A percentile compares a stretch with the other conserved stretches of the same genome.
Evolutionary conservation across 257 asterid species (phyloP).

Genomic region (Jacaranda mimosifolia): DNA sequence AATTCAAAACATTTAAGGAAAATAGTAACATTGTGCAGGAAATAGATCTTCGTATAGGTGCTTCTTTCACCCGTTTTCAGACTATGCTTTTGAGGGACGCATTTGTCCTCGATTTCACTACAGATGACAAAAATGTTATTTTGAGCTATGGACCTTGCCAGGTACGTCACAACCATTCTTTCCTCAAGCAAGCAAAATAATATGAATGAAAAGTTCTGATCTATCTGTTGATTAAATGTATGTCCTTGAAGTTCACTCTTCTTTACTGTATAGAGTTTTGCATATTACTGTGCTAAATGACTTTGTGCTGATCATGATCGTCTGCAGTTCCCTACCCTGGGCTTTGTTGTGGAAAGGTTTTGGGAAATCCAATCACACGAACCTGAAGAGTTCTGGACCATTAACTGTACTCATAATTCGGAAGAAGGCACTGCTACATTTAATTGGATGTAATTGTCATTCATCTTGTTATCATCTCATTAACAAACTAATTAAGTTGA

Average conservation of each 20-base stretch:
- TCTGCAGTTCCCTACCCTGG: slow-evolving; percentile 95
- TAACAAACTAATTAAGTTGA: slow-evolving; percentile 26
- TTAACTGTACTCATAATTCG: slow-evolving; percentile 87
- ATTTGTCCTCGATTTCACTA: slow-evolving; percentile 71
- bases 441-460: slow-evolving; percentile 78
- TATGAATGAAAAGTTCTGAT: slow-evolving; percentile 15
- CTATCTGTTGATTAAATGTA: slow-evolving; percentile 19
- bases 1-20: slow-evolving; percentile 31
- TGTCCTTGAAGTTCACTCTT: slow-evolving; percentile 27
- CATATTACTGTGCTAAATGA: slow-evolving; percentile 20
- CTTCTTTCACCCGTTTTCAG: slow-evolving; percentile 98
- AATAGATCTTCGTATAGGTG: slow-evolving; percentile 97
- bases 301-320: slow-evolving; percentile 30
- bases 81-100: slow-evolving; percentile 93
- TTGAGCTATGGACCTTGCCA: slow-evolving; percentile 99
- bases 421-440: slow-evolving; percentile 88
- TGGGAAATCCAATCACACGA: slow-evolving; percentile 98
- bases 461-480: slow-evolving; percentile 35
- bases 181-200: slow-evolving; percentile 29
- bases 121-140: slow-evolving; percentile 74
- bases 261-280: slow-evolving; percentile 21
- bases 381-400: slow-evolving; percentile 98
- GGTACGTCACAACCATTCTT: slow-evolving; percentile 50
- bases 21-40: slow-evolving; percentile 64
- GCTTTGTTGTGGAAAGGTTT: slow-evolving; percentile 93